Evolutionary conservation across 176 grass and related monocot genomes (phyloP).

Genomic region (Zizania latifolia): DNA sequence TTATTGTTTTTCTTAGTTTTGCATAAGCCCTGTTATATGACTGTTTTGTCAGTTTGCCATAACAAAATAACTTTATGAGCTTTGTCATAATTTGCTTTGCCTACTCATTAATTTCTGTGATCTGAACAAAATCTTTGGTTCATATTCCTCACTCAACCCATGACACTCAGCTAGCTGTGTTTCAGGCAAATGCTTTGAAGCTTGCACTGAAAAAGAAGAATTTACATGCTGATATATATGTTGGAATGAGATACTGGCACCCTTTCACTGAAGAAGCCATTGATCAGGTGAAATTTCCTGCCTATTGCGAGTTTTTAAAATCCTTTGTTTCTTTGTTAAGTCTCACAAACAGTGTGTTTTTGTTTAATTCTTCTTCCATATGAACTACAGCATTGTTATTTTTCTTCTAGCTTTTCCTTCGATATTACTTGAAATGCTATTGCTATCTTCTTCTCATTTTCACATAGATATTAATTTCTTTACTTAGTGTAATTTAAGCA

Average conservation of each 20-base stretch:
- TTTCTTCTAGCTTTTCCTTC: too few relatives aligned
- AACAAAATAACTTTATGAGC: neutral
- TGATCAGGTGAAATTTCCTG: slow-evolving; percentile 48
- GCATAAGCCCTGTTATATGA: neutral
- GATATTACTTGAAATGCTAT: too few relatives aligned
- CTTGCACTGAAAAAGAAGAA: slow-evolving; percentile 60
- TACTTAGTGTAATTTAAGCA: neutral
- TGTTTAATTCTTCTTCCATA: neutral
- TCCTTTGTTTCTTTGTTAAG: neutral
- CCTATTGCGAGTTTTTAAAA: neutral
- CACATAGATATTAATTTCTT: neutral
- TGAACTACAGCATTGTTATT: neutral
- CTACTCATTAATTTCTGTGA: neutral
- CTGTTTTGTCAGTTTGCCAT: neutral
- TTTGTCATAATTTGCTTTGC: too few relatives aligned
- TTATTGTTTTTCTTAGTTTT: neutral
- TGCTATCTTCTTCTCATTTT: too few relatives aligned
- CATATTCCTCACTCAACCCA: slow-evolving; percentile 2
- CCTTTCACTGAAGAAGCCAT: slow-evolving; percentile 93
- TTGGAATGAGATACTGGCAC: slow-evolving; percentile 97
- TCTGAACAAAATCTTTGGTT: neutral
- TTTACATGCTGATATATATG: slow-evolving; percentile 73
- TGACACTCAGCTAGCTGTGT: neutral
- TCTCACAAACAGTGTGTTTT: neutral
- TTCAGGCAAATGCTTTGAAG: slow-evolving; percentile 84